These are phyloP conservation scores for Lepidopterella palustris DNA, from an alignment of 495 filamentous ascomycete species.

Conservation along the genomic window DNA sequence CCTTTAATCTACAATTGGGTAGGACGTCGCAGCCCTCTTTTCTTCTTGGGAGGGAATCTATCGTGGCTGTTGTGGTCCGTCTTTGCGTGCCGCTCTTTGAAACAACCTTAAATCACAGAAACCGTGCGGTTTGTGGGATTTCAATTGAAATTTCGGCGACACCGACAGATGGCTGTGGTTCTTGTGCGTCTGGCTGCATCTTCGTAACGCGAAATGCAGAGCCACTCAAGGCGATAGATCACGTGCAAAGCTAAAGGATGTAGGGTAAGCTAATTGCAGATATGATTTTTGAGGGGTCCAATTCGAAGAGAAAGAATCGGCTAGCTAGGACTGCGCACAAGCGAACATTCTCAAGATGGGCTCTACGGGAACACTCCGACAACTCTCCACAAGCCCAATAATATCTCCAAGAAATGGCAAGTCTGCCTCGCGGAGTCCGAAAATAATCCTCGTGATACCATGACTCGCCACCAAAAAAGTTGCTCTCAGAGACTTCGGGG, in stretches of 20 bases:
- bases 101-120: too few relatives aligned
- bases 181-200: not conserved
- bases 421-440: conserved; percentile 7
- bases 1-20: too few relatives aligned
- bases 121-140: not conserved
- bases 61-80: too few relatives aligned
- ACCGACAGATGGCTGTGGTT: not conserved
- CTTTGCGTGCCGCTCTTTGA: too few relatives aligned
- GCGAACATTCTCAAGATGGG: not conserved
- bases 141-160: not conserved
- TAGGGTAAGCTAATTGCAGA: not conserved
- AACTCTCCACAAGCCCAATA: not conserved
- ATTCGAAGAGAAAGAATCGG: not conserved
- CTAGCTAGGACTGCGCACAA: not conserved
- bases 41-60: too few relatives aligned
- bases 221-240: not conserved
- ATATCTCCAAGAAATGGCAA: not conserved
- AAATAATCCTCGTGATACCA: not conserved
- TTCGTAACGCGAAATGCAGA: not conserved
- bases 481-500: not conserved
- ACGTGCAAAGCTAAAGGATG: not conserved
- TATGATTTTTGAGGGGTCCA: not conserved
- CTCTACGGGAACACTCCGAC: not conserved
- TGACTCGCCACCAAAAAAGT: not conserved
- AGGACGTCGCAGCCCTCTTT: too few relatives aligned